Base-by-base conservation (phyloP, 208 protist genomes). In the Angomonas deanei region DNA sequence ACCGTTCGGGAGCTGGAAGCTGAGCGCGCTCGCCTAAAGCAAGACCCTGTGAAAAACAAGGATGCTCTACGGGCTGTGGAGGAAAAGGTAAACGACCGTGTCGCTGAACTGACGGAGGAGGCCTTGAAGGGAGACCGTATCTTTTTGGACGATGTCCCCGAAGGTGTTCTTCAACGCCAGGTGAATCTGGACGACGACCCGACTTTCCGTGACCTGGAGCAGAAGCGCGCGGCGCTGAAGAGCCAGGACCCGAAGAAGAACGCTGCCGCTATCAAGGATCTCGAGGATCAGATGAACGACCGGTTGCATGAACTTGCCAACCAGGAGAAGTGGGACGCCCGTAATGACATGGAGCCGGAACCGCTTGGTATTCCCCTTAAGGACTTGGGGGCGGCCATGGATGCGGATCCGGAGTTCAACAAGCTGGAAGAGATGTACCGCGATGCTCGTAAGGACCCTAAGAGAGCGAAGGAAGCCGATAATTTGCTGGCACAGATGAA, bases 241-340 rank as follows among this genome's bases (percentile, higher is more conserved):
- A 70, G 66, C 31, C n/a, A 31, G 10, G 76, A 79, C 33, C 55
- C 76, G 34, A 49, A 36, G 0, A 66, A 65, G 10, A 80, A 85
- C 68, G 52, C 64, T 8, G 67, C 48, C 39, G 63, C 72, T 13
- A 87, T 92, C 26, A 59, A 47, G 26, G 77, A 71, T 26, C 56
- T 92, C 54, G 82, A 92, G 78, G 74, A 87, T 30, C 72, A 89
- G 64, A 79, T 92, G 76, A 85, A 88, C 32, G 74, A 89, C 11
- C 69, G 72, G 34, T 62, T 80, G 28, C 74, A 75, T 48, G 27
- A 57, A 15, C 31, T 93, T 52, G 86, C 86, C 2, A 49, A 65
- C 38, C 50, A 76, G 19, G 63, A 80, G 57, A 88, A 89, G 78
- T 54, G 56, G 27, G 74, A 84, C 52, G 68, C 62, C 42, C 87